These are phyloP conservation scores for Anthracocystis setariae DNA, from an alignment of 1,284 basidiomycete species.

Conservation along the genomic window DNA sequence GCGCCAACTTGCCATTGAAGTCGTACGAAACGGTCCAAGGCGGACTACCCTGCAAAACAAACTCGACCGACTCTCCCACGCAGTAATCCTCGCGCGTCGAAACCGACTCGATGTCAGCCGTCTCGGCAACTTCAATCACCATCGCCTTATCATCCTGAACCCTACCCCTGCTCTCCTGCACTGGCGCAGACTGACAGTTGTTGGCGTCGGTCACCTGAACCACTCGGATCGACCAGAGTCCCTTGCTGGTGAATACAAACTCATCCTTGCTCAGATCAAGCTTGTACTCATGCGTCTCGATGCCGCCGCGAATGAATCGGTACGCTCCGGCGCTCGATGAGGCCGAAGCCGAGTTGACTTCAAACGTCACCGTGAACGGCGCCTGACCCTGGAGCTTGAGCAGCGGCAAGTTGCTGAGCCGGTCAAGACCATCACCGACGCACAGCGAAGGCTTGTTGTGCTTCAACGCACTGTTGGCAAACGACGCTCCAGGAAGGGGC, in stretches of 20 bases:
- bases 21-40: constrained; percentile 94
- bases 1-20: constrained; percentile 79
- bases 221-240: constrained; percentile 73
- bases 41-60: constrained; percentile 91
- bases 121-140: constrained; percentile 83
- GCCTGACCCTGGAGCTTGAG: constrained; percentile 76
- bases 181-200: constrained; percentile 37
- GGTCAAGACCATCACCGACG: constrained; percentile 55
- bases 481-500: constrained; percentile 47
- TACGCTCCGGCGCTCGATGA: constrained; percentile 67
- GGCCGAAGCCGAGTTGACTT: constrained; percentile 69
- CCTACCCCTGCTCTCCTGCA: constrained; percentile 10
- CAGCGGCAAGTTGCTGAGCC: constrained; percentile 55
- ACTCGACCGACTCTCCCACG: constrained; percentile 88
- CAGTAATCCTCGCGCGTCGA: constrained; percentile 84
- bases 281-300: constrained; percentile 77
- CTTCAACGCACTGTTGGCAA: constrained; percentile 17
- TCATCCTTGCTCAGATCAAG: constrained; percentile 81
- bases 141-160: constrained; percentile 21
- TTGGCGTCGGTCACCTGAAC: constrained; percentile 54
- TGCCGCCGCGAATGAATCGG: constrained; percentile 72
- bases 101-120: constrained; percentile 87
- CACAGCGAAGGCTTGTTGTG: constrained; percentile 77
- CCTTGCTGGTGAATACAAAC: constrained; percentile 80
- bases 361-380: constrained; percentile 84